Conservation (phyloP, 2,329 filamentous ascomycete genomes). For the Chaetomiaceae sp. region DNA sequence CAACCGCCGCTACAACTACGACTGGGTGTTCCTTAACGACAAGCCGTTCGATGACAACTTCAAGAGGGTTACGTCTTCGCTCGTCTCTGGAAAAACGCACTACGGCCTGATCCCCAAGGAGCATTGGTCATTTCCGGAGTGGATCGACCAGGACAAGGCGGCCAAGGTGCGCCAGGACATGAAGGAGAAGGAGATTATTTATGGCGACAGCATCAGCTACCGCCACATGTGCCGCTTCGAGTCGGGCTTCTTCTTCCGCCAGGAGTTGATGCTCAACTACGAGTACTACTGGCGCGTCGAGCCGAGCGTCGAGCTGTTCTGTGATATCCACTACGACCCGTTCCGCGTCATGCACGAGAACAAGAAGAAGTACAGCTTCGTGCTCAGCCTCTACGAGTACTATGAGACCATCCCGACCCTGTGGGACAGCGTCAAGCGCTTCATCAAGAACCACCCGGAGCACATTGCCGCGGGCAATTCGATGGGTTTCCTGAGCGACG, state of each 20-base stretch:
- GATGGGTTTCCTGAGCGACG: conserved; percentile 86
- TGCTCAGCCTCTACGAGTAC: conserved; percentile 93
- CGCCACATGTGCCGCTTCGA: conserved; percentile 99
- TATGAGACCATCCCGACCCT: conserved; percentile 92
- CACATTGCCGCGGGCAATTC: conserved; percentile 80
- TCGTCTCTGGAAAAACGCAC: conserved; percentile 88
- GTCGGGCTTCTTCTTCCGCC: conserved; percentile 98
- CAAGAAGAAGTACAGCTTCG: conserved; percentile 97
- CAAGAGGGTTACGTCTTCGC: conserved; percentile 81
- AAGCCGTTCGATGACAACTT: conserved; percentile 89
- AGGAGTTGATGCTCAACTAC: conserved; percentile 88
- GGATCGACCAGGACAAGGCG: conserved; percentile 93
- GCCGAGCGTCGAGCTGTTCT: conserved; percentile 93
- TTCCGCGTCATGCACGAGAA: conserved; percentile 96
- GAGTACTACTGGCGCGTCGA: conserved; percentile 99
- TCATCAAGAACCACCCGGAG: conserved; percentile 85
- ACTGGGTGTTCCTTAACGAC: conserved; percentile 99
- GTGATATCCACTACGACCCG: conserved; percentile 90
- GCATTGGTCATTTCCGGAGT: conserved; percentile 95
- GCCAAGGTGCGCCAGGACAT: conserved; percentile 89
- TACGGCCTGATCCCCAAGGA: conserved; percentile 87
- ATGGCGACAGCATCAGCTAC: conserved; percentile 94
- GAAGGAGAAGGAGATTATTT: conserved; percentile 92
- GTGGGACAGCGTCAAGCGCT: conserved; percentile 93
- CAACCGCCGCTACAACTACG: conserved; percentile 94